These are phyloP conservation scores for Nicotiana benthamiana DNA, from an alignment of 257 asterid species.

Conservation along the genomic window DNA sequence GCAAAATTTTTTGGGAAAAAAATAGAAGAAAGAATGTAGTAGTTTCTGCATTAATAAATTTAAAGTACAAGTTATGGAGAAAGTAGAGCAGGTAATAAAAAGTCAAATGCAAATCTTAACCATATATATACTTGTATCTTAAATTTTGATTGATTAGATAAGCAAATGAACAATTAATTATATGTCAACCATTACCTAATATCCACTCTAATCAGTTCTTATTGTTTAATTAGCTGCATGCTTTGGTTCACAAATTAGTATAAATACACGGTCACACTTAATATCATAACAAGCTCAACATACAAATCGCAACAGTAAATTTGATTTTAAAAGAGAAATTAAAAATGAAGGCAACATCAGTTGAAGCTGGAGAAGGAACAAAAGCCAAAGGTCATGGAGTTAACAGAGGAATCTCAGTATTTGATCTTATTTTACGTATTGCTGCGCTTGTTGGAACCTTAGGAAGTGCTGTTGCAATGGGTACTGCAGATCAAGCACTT, in stretches of 20 bases:
- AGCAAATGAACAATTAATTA: neutral
- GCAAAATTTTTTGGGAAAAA: neutral
- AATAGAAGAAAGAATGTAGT: neutral
- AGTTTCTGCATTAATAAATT: neutral
- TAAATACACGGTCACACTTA: neutral
- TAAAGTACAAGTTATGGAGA: neutral
- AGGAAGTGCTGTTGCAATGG: constrained; percentile 73
- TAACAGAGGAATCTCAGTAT: constrained; percentile 40
- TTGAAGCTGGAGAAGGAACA: constrained; percentile 19
- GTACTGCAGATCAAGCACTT: constrained; percentile 58
- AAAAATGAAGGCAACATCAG: constrained; percentile 37
- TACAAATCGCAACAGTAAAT: neutral
- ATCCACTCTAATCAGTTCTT: neutral
- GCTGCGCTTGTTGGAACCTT: constrained; percentile 50
- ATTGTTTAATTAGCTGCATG: neutral
- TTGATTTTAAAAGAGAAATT: neutral
- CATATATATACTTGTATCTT: neutral
- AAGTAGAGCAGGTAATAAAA: constrained; percentile 3
- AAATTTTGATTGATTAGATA: neutral
- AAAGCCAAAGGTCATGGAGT: constrained; percentile 3
- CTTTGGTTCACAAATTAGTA: neutral
- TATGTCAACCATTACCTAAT: neutral
- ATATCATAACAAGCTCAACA: neutral
- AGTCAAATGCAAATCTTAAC: neutral
- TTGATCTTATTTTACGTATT: constrained; percentile 51